Evolutionary conservation across 768 basidiomycete species (phyloP).

Genomic region (Amyloporia xantha): DNA sequence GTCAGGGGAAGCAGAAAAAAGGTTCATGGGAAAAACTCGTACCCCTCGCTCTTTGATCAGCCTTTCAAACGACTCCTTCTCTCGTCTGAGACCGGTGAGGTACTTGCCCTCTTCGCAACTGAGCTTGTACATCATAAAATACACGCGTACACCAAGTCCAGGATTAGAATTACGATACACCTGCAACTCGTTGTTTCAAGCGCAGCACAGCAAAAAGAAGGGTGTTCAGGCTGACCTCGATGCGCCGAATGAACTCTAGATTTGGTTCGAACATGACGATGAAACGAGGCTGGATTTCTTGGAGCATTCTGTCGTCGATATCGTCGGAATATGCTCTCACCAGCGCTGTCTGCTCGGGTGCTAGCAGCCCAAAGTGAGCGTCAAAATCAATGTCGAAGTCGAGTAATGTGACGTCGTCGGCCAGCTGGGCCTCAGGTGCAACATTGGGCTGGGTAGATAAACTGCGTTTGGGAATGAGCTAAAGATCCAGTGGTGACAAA

Average conservation of each 20-base stretch:
- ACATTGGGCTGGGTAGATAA: constrained; percentile 19
- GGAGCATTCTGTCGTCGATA: constrained; percentile 81
- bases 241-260: constrained; percentile 84
- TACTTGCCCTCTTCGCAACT: constrained; percentile 97
- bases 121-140: constrained; percentile 92
- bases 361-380: constrained; percentile 69
- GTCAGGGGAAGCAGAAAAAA: neutral
- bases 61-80: constrained; percentile 91
- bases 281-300: constrained; percentile 84
- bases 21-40: constrained; percentile 21
- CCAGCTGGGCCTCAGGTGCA: constrained; percentile 2
- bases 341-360: constrained; percentile 74
- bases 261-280: constrained; percentile 95
- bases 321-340: constrained; percentile 89
- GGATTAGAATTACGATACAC: constrained; percentile 83
- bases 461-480: constrained; percentile 14
- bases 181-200: constrained; percentile 30
- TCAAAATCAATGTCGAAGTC: constrained; percentile 56
- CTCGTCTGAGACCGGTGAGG: constrained; percentile 77
- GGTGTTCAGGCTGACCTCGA: constrained; percentile 57
- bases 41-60: constrained; percentile 91
- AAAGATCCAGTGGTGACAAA: neutral
- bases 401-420: constrained; percentile 14
- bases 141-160: constrained; percentile 78
- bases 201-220: neutral